These are phyloP conservation scores for Huntiella savannae DNA, from an alignment of 2,329 filamentous ascomycete genomes.

Conservation along the genomic window DNA sequence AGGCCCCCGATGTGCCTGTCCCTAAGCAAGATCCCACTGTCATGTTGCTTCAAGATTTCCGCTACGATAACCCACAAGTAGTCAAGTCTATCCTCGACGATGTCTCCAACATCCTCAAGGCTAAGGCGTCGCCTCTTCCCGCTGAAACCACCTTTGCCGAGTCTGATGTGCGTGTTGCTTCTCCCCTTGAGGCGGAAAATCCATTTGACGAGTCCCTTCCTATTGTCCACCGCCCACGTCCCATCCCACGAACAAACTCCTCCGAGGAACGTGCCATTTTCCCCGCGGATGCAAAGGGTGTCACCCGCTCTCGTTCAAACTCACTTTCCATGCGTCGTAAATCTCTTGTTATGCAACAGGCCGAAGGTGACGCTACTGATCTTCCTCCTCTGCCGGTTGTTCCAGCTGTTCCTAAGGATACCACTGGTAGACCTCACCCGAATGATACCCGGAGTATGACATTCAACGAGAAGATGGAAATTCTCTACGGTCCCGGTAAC, in stretches of 20 bases:
- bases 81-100: constrained; percentile 31
- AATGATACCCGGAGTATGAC: constrained; percentile 40
- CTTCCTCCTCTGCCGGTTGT: constrained; percentile 33
- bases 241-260: constrained; percentile 29
- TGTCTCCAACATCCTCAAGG: constrained; percentile 19
- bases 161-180: not conserved
- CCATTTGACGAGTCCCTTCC: constrained; percentile 14
- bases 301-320: constrained; percentile 25
- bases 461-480: constrained; percentile 35
- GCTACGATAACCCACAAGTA: constrained; percentile 31
- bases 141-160: not conserved
- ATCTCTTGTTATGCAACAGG: constrained; percentile 13
- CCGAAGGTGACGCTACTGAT: constrained; percentile 27
- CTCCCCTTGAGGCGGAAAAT: not conserved
- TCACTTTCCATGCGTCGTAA: constrained; percentile 27
- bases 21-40: constrained; percentile 24
- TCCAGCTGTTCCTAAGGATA: constrained; percentile 16
- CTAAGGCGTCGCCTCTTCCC: not conserved
- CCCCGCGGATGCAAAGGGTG: constrained; percentile 25
- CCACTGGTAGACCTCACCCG: constrained; percentile 23
- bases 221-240: constrained; percentile 35
- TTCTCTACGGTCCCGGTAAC: constrained; percentile 19
- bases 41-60: constrained; percentile 36
- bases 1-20: constrained; percentile 14
- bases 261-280: constrained; percentile 28